Evolutionary conservation across 1,284 basidiomycete genomes (phyloP), one percentile per base, ranked within the genome.

Genomic region (Moniliella sp.): DNA sequence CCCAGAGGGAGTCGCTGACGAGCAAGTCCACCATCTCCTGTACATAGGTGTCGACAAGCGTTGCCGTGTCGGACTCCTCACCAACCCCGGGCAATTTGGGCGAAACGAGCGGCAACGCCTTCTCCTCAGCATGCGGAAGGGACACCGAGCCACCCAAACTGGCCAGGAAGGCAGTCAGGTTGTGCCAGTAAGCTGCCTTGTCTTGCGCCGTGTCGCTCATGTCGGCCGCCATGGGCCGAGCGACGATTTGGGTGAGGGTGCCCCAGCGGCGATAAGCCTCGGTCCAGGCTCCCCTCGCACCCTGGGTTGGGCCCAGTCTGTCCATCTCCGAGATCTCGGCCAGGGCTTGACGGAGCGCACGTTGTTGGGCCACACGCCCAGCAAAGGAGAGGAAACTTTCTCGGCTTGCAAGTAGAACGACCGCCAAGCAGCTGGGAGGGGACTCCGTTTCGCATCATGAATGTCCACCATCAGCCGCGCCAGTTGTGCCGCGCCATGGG

Each of bases 161-260:
- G 11, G 78, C 73, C 26, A 88, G 63, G 59, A 79, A 80, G 16
- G 81, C 65, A 0, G 78, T 76, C 14, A 82, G 65, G 57, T 88
- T 83, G 51, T 82, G 76, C 83, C 83, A 91, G 45, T 82, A 49
- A 1, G 47, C 49, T 2, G 51, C 51, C 35, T 46, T 50, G 18
- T 50, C 47, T 31, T 50, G 48, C 5, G 41, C 43, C 3, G 40
- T 32, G 15, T 42, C 42, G 12, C 34, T 30, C 10, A 74, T 71
- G 40, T 74, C 69, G 12, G 82, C 78, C 74, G 79, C 46, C 7
- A 38, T 23, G 30, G 39, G 27, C 8, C 39, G 21, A 12, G 36
- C 43, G n/a, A 49, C 46, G 8, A 50, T 25, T 29, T 37, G 40
- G 8, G 50, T 55, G 18, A 77, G 57, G 4, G 62, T 57, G 17